Evolutionary conservation across 2,329 filamentous ascomycete species (phyloP).

Genomic region (Pseudonectria buxi): DNA sequence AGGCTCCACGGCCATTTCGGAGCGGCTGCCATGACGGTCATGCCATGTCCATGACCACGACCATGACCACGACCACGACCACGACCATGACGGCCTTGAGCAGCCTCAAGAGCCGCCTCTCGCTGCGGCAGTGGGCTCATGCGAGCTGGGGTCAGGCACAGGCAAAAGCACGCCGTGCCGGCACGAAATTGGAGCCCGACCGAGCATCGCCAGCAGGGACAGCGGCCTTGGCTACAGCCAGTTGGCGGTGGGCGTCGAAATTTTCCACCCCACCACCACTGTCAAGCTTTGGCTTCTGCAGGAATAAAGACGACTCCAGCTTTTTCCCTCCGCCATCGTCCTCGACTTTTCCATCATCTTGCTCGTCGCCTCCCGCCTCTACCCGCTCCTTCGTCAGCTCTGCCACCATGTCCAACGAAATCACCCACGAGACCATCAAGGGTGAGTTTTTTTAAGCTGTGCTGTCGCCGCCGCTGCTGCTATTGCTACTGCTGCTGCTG

Average conservation of each 20-base stretch:
- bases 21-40: no score
- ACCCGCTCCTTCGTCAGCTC: slow-evolving; percentile 10
- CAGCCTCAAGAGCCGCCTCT: no score
- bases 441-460: slow-evolving; percentile 38
- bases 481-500: neutral
- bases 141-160: no score
- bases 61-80: no score
- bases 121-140: no score
- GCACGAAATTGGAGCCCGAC: no score
- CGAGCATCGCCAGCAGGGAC: slow-evolving; percentile 16
- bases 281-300: neutral
- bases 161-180: no score
- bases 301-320: slow-evolving; percentile 16
- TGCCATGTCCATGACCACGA: no score
- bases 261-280: slow-evolving; percentile 20
- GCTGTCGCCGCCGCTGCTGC: slow-evolving; percentile 8
- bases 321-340: slow-evolving; percentile 12
- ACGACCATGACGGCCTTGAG: no score
- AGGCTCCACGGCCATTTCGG: no score
- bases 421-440: slow-evolving; percentile 71
- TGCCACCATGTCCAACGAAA: slow-evolving; percentile 55
- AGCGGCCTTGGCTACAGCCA: slow-evolving; percentile 2
- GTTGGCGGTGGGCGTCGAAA: slow-evolving; percentile 17
- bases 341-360: slow-evolving; percentile 5
- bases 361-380: slow-evolving; percentile 2